phyloP scores from a whole-genome alignment of 768 basidiomycete species.

The Suillus paluster region DNA sequence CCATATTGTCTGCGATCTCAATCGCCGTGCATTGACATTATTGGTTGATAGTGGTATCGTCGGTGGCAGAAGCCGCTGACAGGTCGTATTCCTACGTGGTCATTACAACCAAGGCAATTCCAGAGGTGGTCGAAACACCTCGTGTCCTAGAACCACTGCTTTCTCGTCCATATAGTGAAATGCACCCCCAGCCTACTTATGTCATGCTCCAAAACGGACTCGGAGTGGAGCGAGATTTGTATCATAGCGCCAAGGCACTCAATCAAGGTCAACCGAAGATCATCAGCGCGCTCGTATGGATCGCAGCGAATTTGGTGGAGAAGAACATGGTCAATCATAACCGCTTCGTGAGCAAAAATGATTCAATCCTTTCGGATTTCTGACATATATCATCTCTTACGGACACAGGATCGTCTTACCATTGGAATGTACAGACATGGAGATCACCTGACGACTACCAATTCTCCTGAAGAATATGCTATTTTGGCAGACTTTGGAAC shows the following conservation, averaged over 20 bases:
- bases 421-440: constrained; percentile 58
- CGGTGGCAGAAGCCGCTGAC: constrained; percentile 64
- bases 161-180: constrained; percentile 47
- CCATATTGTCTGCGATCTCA: background rate
- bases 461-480: constrained; percentile 45
- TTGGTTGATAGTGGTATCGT: constrained; percentile 53
- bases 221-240: constrained; percentile 64
- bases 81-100: constrained; percentile 66
- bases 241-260: constrained; percentile 50
- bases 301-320: constrained; percentile 51
- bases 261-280: constrained; percentile 51
- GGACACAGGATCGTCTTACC: constrained; percentile 49
- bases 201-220: constrained; percentile 76
- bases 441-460: constrained; percentile 43
- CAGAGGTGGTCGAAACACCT: constrained; percentile 64
- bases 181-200: constrained; percentile 22
- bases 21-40: background rate
- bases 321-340: constrained; percentile 48
- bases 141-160: constrained; percentile 60
- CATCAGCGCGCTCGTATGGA: constrained; percentile 58
- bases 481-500: constrained; percentile 49
- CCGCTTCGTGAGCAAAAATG: background rate
- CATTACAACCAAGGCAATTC: constrained; percentile 71
- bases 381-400: background rate
- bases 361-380: constrained; percentile 1